Conservation (phyloP, 139 green algal species). For the Chlorella sp. region DNA sequence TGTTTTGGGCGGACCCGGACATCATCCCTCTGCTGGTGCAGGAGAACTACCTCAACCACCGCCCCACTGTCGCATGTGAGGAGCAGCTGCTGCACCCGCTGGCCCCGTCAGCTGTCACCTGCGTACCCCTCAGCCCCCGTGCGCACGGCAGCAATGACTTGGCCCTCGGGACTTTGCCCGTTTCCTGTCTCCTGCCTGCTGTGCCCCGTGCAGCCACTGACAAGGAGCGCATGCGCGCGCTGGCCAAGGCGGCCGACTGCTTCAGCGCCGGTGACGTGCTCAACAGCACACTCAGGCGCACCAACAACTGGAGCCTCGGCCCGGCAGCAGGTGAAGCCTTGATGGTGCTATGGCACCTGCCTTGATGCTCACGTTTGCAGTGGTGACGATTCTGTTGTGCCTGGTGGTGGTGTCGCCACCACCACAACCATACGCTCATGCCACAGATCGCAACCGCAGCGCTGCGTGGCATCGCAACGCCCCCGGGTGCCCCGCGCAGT, state of each 20-base stretch:
- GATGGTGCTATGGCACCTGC: no score
- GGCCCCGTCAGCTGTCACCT: neutral
- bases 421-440: no score
- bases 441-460: no score
- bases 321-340: conserved; percentile 64
- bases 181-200: neutral
- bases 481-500: no score
- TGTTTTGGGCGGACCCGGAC: conserved; percentile 90
- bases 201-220: conserved; percentile 11
- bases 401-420: no score
- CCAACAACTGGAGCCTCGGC: conserved; percentile 71
- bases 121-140: no score
- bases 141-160: no score
- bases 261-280: conserved; percentile 84
- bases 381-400: no score
- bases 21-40: conserved; percentile 75
- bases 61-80: conserved; percentile 27
- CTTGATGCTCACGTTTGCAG: no score
- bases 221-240: conserved; percentile 45
- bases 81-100: neutral
- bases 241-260: conserved; percentile 82
- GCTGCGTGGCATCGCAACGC: no score
- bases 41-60: conserved; percentile 98
- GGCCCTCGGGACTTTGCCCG: no score
- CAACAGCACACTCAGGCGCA: conserved; percentile 54